Base-by-base conservation (phyloP, 805 yeast genomes). In the Sugiyamaella marilandica region DNA sequence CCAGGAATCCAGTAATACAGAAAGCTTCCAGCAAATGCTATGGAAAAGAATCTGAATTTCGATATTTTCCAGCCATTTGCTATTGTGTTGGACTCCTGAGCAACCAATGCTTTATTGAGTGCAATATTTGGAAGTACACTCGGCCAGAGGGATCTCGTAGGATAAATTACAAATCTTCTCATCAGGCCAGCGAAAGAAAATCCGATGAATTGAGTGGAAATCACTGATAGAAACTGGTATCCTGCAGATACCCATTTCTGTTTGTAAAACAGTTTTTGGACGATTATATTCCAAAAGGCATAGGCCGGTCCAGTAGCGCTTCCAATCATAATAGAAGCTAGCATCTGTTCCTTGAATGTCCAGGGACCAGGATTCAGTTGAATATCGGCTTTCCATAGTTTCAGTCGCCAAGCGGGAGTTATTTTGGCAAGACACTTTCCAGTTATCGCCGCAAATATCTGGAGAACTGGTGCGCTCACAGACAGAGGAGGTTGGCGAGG, bases 1-100 rank as follows among this genome's bases (percentile, higher is more conserved):
- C 81, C 84, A 7, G 92, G 90, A 58, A 85, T 69, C 83, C 86
- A 84, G 63, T 78, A 80, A 77, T 83, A 84, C 5, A 73, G 54
- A 59, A 83, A 82, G 41, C 76, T 69, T 16, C 66, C 65, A 10
- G 59, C 51, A 51, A 79, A 71, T 1, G 71, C 72, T 37, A 70
- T 52, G 18, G 73, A 63, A 66, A 83, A 83, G 60, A 80, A 78
- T 53, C 65, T 69, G 58, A 76, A 78, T 54, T 83, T 74, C 5
- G 81, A 70, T 45, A 83, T 73, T 31, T 65, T 74, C 89, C 89
- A 83, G 1, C 87, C 85, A 60, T 80, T 72, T 21, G 79, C 77
- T n/a, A 41, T 54, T 26, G 51, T 58, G 35, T 55, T 49, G 31
- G 33, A 82, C 68, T 2, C 83, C 83, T 80, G 81, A 81, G 14